Conservation (phyloP, 495 filamentous ascomycete genomes). For the Aspergillus hancockii region DNA sequence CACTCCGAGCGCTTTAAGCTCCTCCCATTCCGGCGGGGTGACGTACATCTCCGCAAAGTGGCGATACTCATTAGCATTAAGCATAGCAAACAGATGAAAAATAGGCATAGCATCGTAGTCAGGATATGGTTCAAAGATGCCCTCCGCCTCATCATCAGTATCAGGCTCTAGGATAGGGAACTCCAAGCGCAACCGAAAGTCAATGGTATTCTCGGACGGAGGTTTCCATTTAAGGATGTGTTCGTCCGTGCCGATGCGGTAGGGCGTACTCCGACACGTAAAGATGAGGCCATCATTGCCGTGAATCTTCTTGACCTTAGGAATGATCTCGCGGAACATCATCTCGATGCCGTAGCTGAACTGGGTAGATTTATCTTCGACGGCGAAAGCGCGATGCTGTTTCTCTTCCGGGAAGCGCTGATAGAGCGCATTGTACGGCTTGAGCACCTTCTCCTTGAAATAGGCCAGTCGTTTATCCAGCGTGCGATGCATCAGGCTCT, state of each 20-base stretch:
- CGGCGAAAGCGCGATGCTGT: constrained; percentile 69
- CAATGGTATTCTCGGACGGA: constrained; percentile 85
- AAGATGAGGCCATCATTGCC: constrained; percentile 97
- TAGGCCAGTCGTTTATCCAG: constrained; percentile 88
- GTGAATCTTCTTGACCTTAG: constrained; percentile 69
- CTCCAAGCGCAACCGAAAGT: constrained; percentile 77
- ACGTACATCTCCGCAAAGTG: constrained; percentile 67
- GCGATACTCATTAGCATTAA: constrained; percentile 59
- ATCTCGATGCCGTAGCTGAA: constrained; percentile 83
- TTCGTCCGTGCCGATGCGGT: constrained; percentile 85
- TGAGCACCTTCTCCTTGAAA: constrained; percentile 74
- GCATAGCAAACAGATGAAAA: constrained; percentile 59
- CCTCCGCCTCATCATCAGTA: constrained; percentile 63
- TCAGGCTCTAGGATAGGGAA: constrained; percentile 75
- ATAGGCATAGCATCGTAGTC: constrained; percentile 65
- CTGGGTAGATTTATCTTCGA: constrained; percentile 85
- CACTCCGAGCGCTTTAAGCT: constrained; percentile 65
- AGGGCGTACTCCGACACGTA: constrained; percentile 82
- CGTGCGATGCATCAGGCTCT: constrained; percentile 71
- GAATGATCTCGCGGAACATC: constrained; percentile 86
- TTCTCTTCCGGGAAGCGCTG: constrained; percentile 68
- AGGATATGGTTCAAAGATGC: constrained; percentile 47
- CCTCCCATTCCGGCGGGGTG: constrained; percentile 78
- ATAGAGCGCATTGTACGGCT: constrained; percentile 75
- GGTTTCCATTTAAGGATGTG: constrained; percentile 98